Percentiles rank a stretch among this genome's conserved stretches.
phyloP scores from a whole-genome alignment of 2,329 filamentous ascomycete species.

The Phialophora tarda region DNA sequence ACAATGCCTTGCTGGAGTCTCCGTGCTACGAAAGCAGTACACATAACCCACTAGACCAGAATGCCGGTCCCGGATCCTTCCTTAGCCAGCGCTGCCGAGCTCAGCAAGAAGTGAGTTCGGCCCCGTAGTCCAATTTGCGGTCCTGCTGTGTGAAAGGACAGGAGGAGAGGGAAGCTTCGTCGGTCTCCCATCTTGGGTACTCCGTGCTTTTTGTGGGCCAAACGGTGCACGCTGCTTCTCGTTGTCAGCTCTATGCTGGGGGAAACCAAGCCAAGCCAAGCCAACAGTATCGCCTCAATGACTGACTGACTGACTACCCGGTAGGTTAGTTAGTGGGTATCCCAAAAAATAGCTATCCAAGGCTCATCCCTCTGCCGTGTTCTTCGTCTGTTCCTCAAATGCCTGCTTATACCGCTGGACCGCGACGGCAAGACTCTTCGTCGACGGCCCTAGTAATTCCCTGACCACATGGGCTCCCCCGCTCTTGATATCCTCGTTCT shows the following conservation, averaged over 20 bases:
- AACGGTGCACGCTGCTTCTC: not conserved
- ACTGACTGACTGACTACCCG: not conserved
- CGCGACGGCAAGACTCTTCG: conserved; percentile 72
- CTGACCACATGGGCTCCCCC: conserved; percentile 79
- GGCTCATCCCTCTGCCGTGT: conserved; percentile 18
- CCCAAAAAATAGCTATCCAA: not conserved
- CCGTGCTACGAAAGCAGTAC: not conserved
- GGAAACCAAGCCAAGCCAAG: not conserved
- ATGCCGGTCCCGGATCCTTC: not conserved
- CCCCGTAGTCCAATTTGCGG: not conserved
- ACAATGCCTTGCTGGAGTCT: not conserved
- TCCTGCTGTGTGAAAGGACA: not conserved
- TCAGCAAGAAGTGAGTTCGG: not conserved
- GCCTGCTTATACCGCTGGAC: conserved; percentile 73
- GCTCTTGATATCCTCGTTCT: conserved; percentile 65
- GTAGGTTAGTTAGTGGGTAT: not conserved
- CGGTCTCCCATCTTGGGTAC: not conserved
- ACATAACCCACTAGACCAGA: not conserved
- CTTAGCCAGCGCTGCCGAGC: not conserved
- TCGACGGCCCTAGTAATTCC: conserved; percentile 75
- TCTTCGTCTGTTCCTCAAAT: conserved; percentile 63
- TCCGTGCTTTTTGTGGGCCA: not conserved
- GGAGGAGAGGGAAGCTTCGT: not conserved
- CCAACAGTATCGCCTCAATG: not conserved
- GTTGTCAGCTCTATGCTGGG: not conserved